phyloP scores from a whole-genome alignment of 148 eudicot genomes.

The Fagopyrum esculentum region DNA sequence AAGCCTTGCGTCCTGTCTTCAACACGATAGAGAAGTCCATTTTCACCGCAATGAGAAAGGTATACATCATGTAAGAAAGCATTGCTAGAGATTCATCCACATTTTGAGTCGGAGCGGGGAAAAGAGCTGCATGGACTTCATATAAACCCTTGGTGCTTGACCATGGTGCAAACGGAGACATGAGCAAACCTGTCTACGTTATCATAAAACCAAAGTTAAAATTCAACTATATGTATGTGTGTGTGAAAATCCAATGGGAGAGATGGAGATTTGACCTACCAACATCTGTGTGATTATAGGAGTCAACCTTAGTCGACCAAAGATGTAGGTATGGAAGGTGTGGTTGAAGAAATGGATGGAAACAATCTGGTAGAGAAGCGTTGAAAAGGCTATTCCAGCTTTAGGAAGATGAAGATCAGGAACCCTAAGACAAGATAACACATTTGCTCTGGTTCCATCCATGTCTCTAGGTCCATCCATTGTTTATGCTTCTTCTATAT shows the following conservation, averaged over 20 bases:
- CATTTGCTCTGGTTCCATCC: neutral
- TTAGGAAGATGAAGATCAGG: conserved; percentile 4
- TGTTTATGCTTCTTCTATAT: no score
- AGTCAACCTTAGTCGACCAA: conserved; percentile 21
- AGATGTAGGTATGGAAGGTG: conserved; percentile 20
- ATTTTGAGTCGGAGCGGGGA: conserved; percentile 16
- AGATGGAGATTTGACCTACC: conserved; percentile 13
- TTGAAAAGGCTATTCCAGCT: neutral
- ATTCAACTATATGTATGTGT: no score
- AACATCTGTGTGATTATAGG: conserved; percentile 30
- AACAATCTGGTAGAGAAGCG: conserved; percentile 19
- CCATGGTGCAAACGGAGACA: neutral
- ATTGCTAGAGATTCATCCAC: conserved; percentile 14
- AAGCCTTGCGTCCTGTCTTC: conserved; percentile 20
- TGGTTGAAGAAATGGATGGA: conserved; percentile 23
- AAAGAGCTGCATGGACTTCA: conserved; percentile 13
- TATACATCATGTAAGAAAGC: conserved; percentile 15
- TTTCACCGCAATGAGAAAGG: conserved; percentile 24
- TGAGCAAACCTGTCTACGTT: conserved; percentile 25
- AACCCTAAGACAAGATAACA: neutral
- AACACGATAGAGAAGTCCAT: conserved; percentile 21
- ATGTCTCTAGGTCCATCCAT: neutral
- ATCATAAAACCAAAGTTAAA: neutral
- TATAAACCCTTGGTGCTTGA: neutral
- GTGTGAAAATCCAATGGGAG: no score